Evolutionary conservation across 345 rosid genomes (phyloP).

Genomic region (Eucalyptus pauciflora): DNA sequence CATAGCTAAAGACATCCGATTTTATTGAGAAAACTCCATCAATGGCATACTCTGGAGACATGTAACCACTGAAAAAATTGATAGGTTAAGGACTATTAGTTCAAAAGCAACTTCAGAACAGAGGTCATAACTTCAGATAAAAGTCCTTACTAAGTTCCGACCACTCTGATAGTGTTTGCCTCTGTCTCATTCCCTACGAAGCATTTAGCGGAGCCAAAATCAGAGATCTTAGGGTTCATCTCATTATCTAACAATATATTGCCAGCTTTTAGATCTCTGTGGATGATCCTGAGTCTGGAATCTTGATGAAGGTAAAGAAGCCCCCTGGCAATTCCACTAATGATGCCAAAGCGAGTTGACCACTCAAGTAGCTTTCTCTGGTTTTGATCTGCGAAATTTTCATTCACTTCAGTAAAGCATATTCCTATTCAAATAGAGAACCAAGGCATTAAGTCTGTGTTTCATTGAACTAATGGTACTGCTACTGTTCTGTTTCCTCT

Average conservation of each 20-base stretch:
- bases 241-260: conserved; percentile 18
- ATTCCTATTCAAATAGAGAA: neutral
- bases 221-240: conserved; percentile 26
- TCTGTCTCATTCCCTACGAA: conserved; percentile 12
- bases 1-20: conserved; percentile 31
- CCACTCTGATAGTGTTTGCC: conserved; percentile 19
- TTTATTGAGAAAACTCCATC: conserved; percentile 24
- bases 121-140: neutral
- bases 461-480: neutral
- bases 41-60: conserved; percentile 26
- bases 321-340: conserved; percentile 20
- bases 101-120: neutral
- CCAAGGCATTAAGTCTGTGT: neutral
- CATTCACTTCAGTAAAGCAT: neutral
- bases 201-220: conserved; percentile 12
- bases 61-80: conserved; percentile 13
- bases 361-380: conserved; percentile 7
- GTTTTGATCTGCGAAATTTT: conserved; percentile 4
- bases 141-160: conserved; percentile 19
- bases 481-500: neutral
- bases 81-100: neutral
- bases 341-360: conserved; percentile 15
- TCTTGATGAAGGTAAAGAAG: conserved; percentile 30
- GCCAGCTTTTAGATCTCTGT: conserved; percentile 22
- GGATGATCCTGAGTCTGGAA: conserved; percentile 20